A percentile compares a stretch with the other conserved stretches of the same genome.
Conservation (phyloP, 148 eudicot species). For the Linanthus parryae region DNA sequence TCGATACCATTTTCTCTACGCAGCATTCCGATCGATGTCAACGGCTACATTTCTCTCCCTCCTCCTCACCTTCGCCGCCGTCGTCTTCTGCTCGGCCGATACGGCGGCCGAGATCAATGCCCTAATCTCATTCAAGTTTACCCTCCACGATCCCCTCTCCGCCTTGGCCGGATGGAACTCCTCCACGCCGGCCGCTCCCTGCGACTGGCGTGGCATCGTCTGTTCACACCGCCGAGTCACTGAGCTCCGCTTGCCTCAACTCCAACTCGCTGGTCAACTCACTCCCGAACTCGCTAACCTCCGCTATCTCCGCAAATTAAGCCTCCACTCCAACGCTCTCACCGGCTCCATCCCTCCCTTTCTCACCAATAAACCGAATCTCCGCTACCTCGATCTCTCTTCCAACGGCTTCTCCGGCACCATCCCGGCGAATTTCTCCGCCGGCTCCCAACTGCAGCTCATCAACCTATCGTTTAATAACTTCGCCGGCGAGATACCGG, state of each 20-base stretch:
- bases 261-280: slow-evolving; percentile 38
- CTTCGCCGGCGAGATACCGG: slow-evolving; percentile 36
- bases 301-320: slow-evolving; percentile 36
- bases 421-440: slow-evolving; percentile 25
- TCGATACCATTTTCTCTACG: too few relatives aligned
- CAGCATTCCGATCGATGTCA: too few relatives aligned
- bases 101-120: slow-evolving; percentile 29
- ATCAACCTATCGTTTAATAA: slow-evolving; percentile 44
- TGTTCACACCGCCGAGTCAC: slow-evolving; percentile 26
- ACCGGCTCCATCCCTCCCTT: slow-evolving; percentile 21
- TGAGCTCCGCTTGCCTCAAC: slow-evolving; percentile 43
- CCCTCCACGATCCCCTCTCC: slow-evolving; percentile 45
- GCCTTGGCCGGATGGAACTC: slow-evolving; percentile 43
- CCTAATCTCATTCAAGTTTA: slow-evolving; percentile 24
- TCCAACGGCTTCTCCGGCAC: slow-evolving; percentile 47
- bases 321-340: slow-evolving; percentile 45
- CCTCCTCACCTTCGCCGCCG: neutral
- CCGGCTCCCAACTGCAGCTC: slow-evolving; percentile 25
- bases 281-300: slow-evolving; percentile 26
- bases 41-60: slow-evolving; percentile 25
- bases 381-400: slow-evolving; percentile 44
- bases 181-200: slow-evolving; percentile 51
- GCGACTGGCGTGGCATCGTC: slow-evolving; percentile 66
- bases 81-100: slow-evolving; percentile 7
- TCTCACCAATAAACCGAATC: slow-evolving; percentile 28